A percentile compares a stretch with the other conserved stretches of the same genome.
These are phyloP conservation scores for Ganoderma sp. DNA, from an alignment of 1,284 basidiomycete genomes.

Conservation along the genomic window DNA sequence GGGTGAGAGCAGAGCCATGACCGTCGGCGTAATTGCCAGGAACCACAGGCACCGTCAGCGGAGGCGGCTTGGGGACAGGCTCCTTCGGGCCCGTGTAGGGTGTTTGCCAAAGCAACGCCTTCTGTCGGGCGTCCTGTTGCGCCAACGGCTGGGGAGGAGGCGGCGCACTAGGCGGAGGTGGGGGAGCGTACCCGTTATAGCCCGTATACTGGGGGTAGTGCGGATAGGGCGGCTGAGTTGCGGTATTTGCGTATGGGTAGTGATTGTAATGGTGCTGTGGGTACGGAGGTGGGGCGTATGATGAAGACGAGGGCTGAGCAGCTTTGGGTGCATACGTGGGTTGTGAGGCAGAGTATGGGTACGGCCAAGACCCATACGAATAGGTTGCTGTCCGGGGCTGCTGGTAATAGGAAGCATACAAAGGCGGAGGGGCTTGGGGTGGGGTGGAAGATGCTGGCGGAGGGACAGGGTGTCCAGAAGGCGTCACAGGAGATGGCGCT, in stretches of 20 bases:
- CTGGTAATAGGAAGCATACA: constrained; percentile 25
- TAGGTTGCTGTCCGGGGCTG: constrained; percentile 33
- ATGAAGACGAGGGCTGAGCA: background rate
- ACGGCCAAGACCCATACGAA: constrained; percentile 43
- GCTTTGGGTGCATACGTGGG: constrained; percentile 4
- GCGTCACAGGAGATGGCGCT: background rate
- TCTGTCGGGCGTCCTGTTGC: constrained; percentile 5
- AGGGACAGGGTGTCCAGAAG: background rate
- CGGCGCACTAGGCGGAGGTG: constrained; percentile 1
- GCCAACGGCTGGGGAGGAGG: constrained; percentile 1
- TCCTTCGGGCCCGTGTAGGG: constrained; percentile 37
- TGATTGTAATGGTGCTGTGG: constrained; percentile 16
- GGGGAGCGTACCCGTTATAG: constrained; percentile 21
- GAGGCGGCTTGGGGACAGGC: constrained; percentile 7
- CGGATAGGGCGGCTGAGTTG: constrained; percentile 17
- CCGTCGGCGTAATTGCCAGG: background rate
- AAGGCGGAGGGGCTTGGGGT: background rate
- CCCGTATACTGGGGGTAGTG: constrained; percentile 26
- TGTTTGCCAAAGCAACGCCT: constrained; percentile 35
- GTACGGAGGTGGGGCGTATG: constrained; percentile 23
- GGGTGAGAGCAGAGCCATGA: background rate
- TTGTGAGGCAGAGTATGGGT: constrained; percentile 31
- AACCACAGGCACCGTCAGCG: constrained; percentile 14
- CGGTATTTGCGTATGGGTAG: constrained; percentile 26
- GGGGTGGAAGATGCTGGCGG: background rate